A percentile compares a stretch with the other conserved stretches of the same genome.
Evolutionary conservation across 108 stramenopile genomes (phyloP).

Genomic region (Stephanodiscus minutulus): DNA sequence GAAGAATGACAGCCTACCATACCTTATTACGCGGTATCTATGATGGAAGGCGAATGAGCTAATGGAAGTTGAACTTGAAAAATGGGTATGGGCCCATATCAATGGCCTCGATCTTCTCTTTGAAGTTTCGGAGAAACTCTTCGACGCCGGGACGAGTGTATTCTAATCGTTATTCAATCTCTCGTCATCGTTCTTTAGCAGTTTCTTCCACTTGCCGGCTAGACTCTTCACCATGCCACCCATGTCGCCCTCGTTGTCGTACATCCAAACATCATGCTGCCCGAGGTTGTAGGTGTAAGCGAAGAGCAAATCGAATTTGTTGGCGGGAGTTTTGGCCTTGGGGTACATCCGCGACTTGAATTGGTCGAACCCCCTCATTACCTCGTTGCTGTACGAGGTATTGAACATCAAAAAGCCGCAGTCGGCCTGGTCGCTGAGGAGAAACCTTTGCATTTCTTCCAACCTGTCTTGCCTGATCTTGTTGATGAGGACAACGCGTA

Average conservation of each 20-base stretch:
- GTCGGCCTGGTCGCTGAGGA: constrained; percentile 34
- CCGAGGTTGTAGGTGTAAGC: constrained; percentile 40
- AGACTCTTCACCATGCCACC: constrained; percentile 25
- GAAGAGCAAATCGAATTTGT: constrained; percentile 41
- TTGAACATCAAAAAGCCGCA: constrained; percentile 25
- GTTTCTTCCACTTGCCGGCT: constrained; percentile 26
- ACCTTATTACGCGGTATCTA: background rate
- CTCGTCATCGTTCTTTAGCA: constrained; percentile 32
- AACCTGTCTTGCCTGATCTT: constrained; percentile 30
- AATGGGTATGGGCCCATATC: background rate
- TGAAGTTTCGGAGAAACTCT: constrained; percentile 29
- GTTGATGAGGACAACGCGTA: constrained; percentile 38
- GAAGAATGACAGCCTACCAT: too few relatives aligned
- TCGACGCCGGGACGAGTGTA: constrained; percentile 46
- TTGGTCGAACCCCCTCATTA: constrained; percentile 8
- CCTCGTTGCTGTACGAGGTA: constrained; percentile 24
- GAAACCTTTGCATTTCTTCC: constrained; percentile 21
- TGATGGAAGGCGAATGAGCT: background rate
- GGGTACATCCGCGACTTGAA: constrained; percentile 4
- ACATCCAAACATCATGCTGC: constrained; percentile 36
- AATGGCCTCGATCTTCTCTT: constrained; percentile 10
- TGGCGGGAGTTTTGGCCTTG: constrained; percentile 12
- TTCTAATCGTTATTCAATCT: constrained; percentile 33
- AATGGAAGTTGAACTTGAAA: background rate
- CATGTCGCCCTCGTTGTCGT: constrained; percentile 44